phyloP scores from a whole-genome alignment of 2,329 filamentous ascomycete genomes.

The Stachybotrys chlorohalonatus region DNA sequence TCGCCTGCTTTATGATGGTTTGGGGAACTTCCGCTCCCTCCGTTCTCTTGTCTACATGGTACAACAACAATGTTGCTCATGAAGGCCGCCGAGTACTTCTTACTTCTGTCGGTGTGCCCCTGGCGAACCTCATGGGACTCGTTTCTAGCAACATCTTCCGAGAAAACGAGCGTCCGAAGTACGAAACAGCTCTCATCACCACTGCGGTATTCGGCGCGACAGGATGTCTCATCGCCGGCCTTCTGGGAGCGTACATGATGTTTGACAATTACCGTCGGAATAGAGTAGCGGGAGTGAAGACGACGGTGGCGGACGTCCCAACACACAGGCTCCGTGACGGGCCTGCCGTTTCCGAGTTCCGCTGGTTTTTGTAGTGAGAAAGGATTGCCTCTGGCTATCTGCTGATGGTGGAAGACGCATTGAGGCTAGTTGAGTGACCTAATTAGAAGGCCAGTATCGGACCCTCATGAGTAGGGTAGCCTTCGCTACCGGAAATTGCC shows the following conservation, averaged over 20 bases:
- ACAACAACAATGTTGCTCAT: slow-evolving; percentile 76
- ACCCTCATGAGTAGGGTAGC: too few relatives aligned
- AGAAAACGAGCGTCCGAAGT: slow-evolving; percentile 54
- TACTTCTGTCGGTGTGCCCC: slow-evolving; percentile 62
- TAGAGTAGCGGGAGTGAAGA: slow-evolving; percentile 34
- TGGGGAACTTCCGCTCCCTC: slow-evolving; percentile 70
- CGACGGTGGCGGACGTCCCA: slow-evolving; percentile 34
- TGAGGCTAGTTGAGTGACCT: not conserved
- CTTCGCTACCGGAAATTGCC: too few relatives aligned
- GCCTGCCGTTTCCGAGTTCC: slow-evolving; percentile 32
- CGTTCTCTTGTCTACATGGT: slow-evolving; percentile 57
- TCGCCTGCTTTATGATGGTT: slow-evolving; percentile 73
- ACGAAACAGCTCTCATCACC: slow-evolving; percentile 55
- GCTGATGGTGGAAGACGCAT: not conserved
- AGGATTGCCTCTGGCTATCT: not conserved
- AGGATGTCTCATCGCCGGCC: slow-evolving; percentile 45
- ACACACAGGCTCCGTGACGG: slow-evolving; percentile 38
- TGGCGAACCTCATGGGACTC: slow-evolving; percentile 69
- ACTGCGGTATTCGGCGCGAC: slow-evolving; percentile 55
- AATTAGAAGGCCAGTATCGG: not conserved
- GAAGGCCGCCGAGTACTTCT: slow-evolving; percentile 63
- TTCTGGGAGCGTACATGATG: slow-evolving; percentile 54
- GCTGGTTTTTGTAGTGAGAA: slow-evolving; percentile 32
- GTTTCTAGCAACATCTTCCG: slow-evolving; percentile 62
- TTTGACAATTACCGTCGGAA: slow-evolving; percentile 44